Conservation (phyloP, 495 filamentous ascomycete species). For the Aspergillus bridgeri region DNA sequence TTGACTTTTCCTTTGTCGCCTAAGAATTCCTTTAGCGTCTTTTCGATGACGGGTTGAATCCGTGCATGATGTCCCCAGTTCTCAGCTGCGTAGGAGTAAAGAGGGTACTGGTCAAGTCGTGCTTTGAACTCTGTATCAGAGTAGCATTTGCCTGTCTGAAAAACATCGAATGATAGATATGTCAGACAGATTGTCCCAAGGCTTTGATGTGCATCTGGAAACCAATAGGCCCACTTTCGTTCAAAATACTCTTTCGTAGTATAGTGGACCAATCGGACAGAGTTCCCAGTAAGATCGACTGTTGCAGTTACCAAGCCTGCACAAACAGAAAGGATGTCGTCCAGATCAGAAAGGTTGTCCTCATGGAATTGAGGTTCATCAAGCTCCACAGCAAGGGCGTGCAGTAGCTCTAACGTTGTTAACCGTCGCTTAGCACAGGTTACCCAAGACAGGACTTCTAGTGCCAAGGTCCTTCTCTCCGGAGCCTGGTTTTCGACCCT, state of each 20-base stretch:
- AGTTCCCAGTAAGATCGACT: conserved; percentile 39
- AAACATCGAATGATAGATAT: conserved; percentile 18
- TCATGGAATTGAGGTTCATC: conserved; percentile 31
- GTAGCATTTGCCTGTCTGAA: neutral
- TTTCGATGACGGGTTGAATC: too few species aligned
- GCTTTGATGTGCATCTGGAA: conserved; percentile 12
- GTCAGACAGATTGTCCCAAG: conserved; percentile 17
- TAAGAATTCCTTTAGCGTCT: too few species aligned
- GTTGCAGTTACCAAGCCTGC: conserved; percentile 53
- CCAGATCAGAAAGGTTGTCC: conserved; percentile 34
- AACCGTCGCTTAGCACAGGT: conserved; percentile 37
- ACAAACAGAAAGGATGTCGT: conserved; percentile 45
- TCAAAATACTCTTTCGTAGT: conserved; percentile 51
- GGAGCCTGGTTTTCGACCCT: conserved; percentile 17
- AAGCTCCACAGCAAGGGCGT: conserved; percentile 43
- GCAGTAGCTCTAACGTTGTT: conserved; percentile 39
- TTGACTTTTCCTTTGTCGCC: too few species aligned
- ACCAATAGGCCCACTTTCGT: conserved; percentile 16
- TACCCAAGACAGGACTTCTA: conserved; percentile 31
- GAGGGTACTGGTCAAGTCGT: conserved; percentile 16
- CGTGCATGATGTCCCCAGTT: conserved; percentile 39
- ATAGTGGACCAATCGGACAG: conserved; percentile 51
- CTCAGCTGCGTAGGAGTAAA: conserved; percentile 40
- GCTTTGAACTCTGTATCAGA: conserved; percentile 2
- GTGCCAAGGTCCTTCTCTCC: conserved; percentile 28